Percentiles rank a stretch among this genome's conserved stretches.
These are phyloP conservation scores for Xylaria venustula DNA, from an alignment of 495 filamentous ascomycete species.

Conservation along the genomic window DNA sequence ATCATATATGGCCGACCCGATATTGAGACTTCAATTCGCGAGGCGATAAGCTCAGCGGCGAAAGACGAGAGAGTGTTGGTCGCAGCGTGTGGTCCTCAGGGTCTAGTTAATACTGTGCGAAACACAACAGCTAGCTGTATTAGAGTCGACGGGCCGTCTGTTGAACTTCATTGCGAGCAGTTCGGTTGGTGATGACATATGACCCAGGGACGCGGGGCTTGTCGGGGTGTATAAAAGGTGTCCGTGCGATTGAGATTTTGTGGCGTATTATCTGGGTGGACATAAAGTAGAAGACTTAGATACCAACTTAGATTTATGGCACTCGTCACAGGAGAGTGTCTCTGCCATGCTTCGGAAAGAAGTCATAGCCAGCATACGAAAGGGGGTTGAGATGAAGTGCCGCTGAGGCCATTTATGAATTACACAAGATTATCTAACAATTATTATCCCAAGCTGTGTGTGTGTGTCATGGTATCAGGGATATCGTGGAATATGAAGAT, in stretches of 20 bases:
- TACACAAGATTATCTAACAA: too few relatives aligned
- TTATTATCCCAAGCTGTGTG: too few relatives aligned
- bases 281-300: neutral
- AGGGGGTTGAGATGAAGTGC: too few relatives aligned
- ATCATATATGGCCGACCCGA: constrained; percentile 43
- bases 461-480: too few relatives aligned
- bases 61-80: constrained; percentile 46
- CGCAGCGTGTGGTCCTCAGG: constrained; percentile 51
- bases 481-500: too few relatives aligned
- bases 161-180: constrained; percentile 55
- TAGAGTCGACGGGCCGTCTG: constrained; percentile 43
- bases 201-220: neutral
- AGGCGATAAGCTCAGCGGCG: constrained; percentile 38
- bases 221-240: neutral
- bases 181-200: constrained; percentile 56
- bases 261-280: too few relatives aligned
- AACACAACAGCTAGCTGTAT: constrained; percentile 52
- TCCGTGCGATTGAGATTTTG: too few relatives aligned
- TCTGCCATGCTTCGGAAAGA: too few relatives aligned
- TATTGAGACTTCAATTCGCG: constrained; percentile 37
- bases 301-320: neutral
- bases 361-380: too few relatives aligned
- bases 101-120: constrained; percentile 47
- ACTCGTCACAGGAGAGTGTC: neutral
- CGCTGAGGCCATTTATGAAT: too few relatives aligned